phyloP scores from a whole-genome alignment of 805 yeast species.

The Metschnikowia hibisci region DNA sequence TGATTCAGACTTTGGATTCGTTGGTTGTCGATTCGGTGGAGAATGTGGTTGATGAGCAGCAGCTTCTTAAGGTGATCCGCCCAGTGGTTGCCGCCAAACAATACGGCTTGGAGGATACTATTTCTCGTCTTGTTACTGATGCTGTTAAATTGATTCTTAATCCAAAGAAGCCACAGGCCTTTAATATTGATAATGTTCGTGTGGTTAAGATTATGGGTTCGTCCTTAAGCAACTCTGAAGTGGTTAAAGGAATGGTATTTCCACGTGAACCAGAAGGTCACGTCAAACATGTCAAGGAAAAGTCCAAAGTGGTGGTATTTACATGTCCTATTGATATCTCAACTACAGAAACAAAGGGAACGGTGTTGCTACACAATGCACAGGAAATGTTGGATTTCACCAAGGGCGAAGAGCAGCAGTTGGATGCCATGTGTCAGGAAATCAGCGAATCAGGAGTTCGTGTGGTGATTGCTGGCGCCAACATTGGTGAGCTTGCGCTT shows the following conservation, averaged over 20 bases:
- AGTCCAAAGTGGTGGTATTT: conserved; percentile 85
- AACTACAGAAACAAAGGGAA: conserved; percentile 97
- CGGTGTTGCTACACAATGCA: conserved; percentile 92
- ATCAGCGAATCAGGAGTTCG: conserved; percentile 79
- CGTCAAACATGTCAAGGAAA: conserved; percentile 54
- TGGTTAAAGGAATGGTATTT: conserved; percentile 96
- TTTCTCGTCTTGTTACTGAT: conserved; percentile 75
- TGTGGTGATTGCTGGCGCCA: conserved; percentile 92
- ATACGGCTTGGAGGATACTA: conserved; percentile 77
- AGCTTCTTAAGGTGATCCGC: conserved; percentile 67
- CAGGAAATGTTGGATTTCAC: conserved; percentile 95
- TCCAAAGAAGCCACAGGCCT: conserved; percentile 54
- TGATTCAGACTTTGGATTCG: conserved; percentile 62
- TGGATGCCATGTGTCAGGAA: conserved; percentile 80
- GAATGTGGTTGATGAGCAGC: conserved; percentile 49
- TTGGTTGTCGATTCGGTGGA: conserved; percentile 59
- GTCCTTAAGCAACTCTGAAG: conserved; percentile 65
- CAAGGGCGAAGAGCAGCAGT: conserved; percentile 92
- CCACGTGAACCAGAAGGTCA: conserved; percentile 96
- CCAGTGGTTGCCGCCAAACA: conserved; percentile 94
- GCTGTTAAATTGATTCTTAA: conserved; percentile 78
- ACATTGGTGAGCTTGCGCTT: conserved; percentile 86
- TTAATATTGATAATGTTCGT: conserved; percentile 90
- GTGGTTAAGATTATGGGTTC: conserved; percentile 97
- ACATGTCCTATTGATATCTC: conserved; percentile 94